Conservation (phyloP, 352 stramenopile species). For the Saprolegnia parasitica region DNA sequence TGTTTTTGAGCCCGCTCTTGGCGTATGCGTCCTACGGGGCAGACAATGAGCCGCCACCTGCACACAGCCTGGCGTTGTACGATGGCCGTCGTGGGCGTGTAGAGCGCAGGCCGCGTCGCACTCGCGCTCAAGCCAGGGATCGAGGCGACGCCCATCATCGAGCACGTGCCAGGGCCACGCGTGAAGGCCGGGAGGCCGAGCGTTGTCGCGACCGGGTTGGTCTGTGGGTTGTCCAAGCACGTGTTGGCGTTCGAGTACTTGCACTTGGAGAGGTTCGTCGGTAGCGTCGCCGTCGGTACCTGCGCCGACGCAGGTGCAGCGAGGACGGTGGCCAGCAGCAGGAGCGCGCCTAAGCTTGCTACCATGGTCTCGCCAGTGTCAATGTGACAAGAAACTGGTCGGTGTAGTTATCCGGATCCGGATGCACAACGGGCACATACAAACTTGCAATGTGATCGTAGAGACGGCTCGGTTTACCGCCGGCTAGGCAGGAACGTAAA, state of each 20-base stretch:
- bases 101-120: conserved; percentile 48
- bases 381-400: conserved; percentile 1
- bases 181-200: conserved; percentile 49
- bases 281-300: conserved; percentile 14
- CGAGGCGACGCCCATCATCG: conserved; percentile 61
- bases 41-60: not conserved
- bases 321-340: not conserved
- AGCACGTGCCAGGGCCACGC: conserved; percentile 44
- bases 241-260: conserved; percentile 58
- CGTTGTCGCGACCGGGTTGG: conserved; percentile 30
- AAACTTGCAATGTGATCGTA: no score
- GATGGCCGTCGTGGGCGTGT: conserved; percentile 55
- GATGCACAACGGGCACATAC: not conserved
- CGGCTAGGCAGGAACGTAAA: no score
- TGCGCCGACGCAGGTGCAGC: conserved; percentile 7
- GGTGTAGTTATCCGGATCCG: not conserved
- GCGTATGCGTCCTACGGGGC: conserved; percentile 36
- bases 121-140: conserved; percentile 39
- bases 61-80: not conserved
- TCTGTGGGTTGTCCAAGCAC: conserved; percentile 53
- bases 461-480: no score
- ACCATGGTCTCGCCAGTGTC: not conserved
- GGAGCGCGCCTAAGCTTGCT: not conserved
- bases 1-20: conserved; percentile 54
- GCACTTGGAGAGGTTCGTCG: conserved; percentile 42